Base-by-base conservation (phyloP, 306 rosid genomes). In the Delonix regia region DNA sequence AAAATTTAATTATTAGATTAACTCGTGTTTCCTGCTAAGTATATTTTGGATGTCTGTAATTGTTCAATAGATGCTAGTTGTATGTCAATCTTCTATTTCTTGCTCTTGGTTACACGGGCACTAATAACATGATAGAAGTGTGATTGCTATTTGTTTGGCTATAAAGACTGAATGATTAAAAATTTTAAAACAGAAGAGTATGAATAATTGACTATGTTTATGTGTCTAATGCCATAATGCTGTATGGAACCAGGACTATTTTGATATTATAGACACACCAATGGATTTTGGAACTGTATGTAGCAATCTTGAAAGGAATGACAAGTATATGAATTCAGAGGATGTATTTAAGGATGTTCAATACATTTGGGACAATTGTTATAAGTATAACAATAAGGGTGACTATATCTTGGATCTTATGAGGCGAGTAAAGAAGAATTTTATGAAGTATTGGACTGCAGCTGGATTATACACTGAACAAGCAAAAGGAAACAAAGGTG, bases 241-340 rank as follows among this genome's bases (percentile, higher is more conserved):
- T 89, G 51, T 77, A 49, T 86, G 84, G 77, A 82, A 83, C 85
- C 86, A 95, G 99, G 99, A 95, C 87, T 95, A 95, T 78, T 95
- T 95, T 33, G 98, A 95, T 82, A 94, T 95, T 86, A 95, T 95
- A 83, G 92, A 91, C 81, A 92, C 91, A 36, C 99, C 99, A 39
- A 95, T 95, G 98, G 99, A 95, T 87, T 95, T 95, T 80, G 98
- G 99, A 78, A 95, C 98, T 18, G 85, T 92, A 78, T 89, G 97
- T 88, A 85, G 81, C 83, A 89, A 89, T 73, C 92, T 95, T 39
- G 99, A 95, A 87, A 83, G 76, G 71, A 86, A 91, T 78, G 79
- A 68, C 34, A 92, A 92, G 85, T 95, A 95, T 85, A 71, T 45
- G 86, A 91, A 88, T 82, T 91, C 98, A 0, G 94, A 85, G 87